Evolutionary conservation across 2,329 filamentous ascomycete genomes (phyloP), one percentile per base, ranked within the genome.

Genomic region (Claviceps africana): DNA sequence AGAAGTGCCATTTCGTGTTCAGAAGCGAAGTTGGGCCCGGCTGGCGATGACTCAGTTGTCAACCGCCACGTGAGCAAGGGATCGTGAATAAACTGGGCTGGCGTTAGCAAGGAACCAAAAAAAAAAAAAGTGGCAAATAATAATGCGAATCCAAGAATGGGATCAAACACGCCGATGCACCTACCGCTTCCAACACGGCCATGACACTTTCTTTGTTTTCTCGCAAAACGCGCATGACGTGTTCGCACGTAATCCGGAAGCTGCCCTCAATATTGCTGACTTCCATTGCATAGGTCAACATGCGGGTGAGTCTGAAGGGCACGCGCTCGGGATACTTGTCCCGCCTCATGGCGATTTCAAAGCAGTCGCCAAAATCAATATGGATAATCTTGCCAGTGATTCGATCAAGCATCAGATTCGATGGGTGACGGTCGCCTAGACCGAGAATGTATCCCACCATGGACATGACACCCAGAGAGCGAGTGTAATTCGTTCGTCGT

Each of bases 371-470:
- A 62, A 98, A 98, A 73, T 99, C 93, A 61, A 98, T 97, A 66
- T 99, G 93, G 58, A 98, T 85, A 56, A 98, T 93, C 73, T 95
- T 95, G 64, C 93, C 93, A 1, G 91, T 97, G 55, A 94, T 82
- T 40, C 89, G 85, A 67, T 98, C 93, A 42, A 99, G 83, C 85
- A 98, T 94, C 62, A 99, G 72, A 67, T 99, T 99, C 55, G 89
- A 96, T 39, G 94, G 94, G 70, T 99, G 93, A 47, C 94, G 84
- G 71, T 99, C 93, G 51, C 93, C 93, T 15, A 99, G 76, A 55
- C 93, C 94, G 22, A 99, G 81, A 58, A 99, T 97, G 68, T 99
- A 99, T 57, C 93, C 93, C n/a, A 97, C 93, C 89, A 99, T 98
- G n/a, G 89, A 96, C 93, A 98, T 99, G 62, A 98, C 93, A 60